Evolutionary conservation across 2,329 filamentous ascomycete genomes (phyloP), one percentile per base, ranked within the genome.

Genomic region (Thielaviopsis euricoi): DNA sequence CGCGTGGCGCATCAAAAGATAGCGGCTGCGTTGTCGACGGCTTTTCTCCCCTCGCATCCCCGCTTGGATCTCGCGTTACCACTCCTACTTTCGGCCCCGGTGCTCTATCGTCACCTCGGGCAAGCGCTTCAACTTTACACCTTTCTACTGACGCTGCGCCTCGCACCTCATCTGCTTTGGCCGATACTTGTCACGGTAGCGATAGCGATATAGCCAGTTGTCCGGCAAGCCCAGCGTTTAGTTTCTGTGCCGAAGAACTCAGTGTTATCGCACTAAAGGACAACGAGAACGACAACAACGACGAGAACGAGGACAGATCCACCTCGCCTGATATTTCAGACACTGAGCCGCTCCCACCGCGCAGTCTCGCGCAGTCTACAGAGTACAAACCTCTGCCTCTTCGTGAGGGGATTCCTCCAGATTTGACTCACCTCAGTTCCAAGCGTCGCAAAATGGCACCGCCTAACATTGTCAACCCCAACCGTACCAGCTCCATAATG

Each of bases 171-270:
- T 29, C 25, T 17, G 26, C 46, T 21, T 25, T 13, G 23, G 43
- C 23, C 12, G 40, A 55, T 19, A 43, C 49, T 4, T 10, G 9
- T 9, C 1, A 19, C 17, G 40, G 40, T 19, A 46, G 40, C 17
- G 40, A 46, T 2, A 46, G 40, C 9, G 40, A 46, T 21, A 21
- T 26, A 13, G 43, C 23, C 25, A 46, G 57, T 23, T 53, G 58
- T 6, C 59, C 59, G 4, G 52, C 55, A 46, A 58, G 55, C 26
- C 59, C 59, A 13, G 56, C 48, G 6, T 60, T 60, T 25, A 55
- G 46, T 26, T 60, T 60, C 25, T 60, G 55, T 22, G 48, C 33
- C n/a, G 56, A 60, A 54, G 23, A 60, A 40, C 26, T 58, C 21
- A 49, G 29, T 3, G 52, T 60, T 13, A 53, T 48, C 15, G 23